A percentile compares a stretch with the other conserved stretches of the same genome.
Evolutionary conservation across 2,329 filamentous ascomycete genomes (phyloP).

Genomic region (Berkeleyomyces rouxiae): DNA sequence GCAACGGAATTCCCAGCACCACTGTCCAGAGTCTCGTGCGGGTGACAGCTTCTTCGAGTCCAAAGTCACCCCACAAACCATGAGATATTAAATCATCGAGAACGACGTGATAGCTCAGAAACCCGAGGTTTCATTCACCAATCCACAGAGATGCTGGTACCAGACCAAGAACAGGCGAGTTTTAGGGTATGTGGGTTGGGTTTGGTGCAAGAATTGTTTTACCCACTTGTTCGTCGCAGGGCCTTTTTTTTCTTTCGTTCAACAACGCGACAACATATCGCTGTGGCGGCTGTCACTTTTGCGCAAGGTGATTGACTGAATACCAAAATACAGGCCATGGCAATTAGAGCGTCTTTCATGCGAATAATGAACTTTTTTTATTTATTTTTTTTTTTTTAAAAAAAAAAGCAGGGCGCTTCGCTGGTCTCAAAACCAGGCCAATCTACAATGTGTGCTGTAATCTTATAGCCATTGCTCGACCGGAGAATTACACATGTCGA

Average conservation of each 20-base stretch:
- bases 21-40: neutral
- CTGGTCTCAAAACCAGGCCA: too few relatives aligned
- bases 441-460: too few relatives aligned
- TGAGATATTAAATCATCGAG: neutral
- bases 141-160: neutral
- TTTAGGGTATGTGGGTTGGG: neutral
- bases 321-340: too few relatives aligned
- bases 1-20: too few relatives aligned
- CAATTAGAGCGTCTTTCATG: too few relatives aligned
- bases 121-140: neutral
- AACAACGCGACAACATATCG: too few relatives aligned
- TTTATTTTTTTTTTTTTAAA: neutral
- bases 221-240: neutral
- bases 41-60: neutral
- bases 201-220: neutral
- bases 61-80: neutral
- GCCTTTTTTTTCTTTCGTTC: neutral
- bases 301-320: too few relatives aligned
- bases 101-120: neutral
- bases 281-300: too few relatives aligned
- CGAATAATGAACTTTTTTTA: neutral
- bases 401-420: too few relatives aligned
- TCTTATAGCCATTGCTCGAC: too few relatives aligned
- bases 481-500: too few relatives aligned
- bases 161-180: neutral